Percentiles rank a stretch among this genome's conserved stretches.
Evolutionary conservation across 768 basidiomycete genomes (phyloP).

Genomic region (Mycena haematopus): DNA sequence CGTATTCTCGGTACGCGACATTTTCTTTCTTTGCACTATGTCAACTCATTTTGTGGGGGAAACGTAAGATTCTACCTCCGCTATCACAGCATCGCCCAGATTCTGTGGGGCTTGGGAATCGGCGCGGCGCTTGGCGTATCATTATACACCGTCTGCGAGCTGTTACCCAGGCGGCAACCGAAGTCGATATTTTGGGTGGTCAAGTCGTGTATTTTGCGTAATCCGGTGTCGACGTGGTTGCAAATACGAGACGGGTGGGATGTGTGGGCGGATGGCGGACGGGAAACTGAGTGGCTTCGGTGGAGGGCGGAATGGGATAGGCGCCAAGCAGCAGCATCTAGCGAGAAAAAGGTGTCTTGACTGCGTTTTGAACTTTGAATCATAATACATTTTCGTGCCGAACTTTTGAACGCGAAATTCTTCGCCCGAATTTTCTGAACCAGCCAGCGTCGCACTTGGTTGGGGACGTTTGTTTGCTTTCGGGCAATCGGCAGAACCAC

Average conservation of each 20-base stretch:
- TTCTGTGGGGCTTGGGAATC: constrained; percentile 76
- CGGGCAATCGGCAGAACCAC: too few species aligned
- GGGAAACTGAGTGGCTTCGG: constrained; percentile 69
- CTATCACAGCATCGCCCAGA: constrained; percentile 78
- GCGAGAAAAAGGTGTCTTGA: constrained; percentile 32
- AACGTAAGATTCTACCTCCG: constrained; percentile 63
- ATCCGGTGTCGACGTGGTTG: constrained; percentile 68
- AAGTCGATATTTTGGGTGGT: constrained; percentile 56
- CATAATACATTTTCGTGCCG: not conserved
- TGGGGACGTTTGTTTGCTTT: too few species aligned
- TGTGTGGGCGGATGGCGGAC: constrained; percentile 81
- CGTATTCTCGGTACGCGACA: constrained; percentile 71
- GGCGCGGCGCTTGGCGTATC: constrained; percentile 60
- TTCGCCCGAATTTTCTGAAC: too few species aligned
- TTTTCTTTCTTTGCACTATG: not conserved
- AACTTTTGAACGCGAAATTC: too few species aligned
- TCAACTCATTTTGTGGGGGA: not conserved
- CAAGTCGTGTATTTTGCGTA: constrained; percentile 56
- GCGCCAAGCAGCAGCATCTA: constrained; percentile 33
- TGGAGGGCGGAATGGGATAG: constrained; percentile 70
- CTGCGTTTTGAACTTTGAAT: too few species aligned
- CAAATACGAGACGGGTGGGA: constrained; percentile 84
- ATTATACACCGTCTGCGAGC: constrained; percentile 63
- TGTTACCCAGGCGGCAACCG: constrained; percentile 62
- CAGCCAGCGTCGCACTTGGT: too few species aligned